These are phyloP conservation scores for Elongisporangium undulatum DNA, from an alignment of 352 stramenopile species.

Conservation along the genomic window DNA sequence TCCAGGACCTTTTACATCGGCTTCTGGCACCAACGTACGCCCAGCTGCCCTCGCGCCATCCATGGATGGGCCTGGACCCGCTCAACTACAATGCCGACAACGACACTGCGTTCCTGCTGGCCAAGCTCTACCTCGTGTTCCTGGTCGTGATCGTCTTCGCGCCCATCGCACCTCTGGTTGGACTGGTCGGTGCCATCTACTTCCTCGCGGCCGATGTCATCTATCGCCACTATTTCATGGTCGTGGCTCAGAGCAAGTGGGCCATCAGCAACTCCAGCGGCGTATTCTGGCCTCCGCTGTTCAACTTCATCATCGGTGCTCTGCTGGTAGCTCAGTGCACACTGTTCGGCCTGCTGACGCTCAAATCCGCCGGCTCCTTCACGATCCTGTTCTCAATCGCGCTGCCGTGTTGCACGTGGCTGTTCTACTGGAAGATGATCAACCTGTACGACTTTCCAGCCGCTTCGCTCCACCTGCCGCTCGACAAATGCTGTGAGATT, in stretches of 20 bases:
- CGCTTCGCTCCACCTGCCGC: constrained; percentile 51
- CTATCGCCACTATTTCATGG: constrained; percentile 66
- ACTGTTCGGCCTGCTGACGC: constrained; percentile 71
- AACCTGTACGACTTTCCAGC: constrained; percentile 49
- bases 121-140: constrained; percentile 63
- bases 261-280: constrained; percentile 48
- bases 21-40: constrained; percentile 59
- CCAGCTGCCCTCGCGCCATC: constrained; percentile 36
- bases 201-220: constrained; percentile 65
- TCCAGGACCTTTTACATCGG: constrained; percentile 41
- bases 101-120: constrained; percentile 50
- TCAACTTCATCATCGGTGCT: constrained; percentile 69
- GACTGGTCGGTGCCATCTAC: constrained; percentile 71
- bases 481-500: constrained; percentile 54
- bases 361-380: constrained; percentile 51
- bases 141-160: constrained; percentile 77
- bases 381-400: constrained; percentile 25
- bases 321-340: constrained; percentile 73
- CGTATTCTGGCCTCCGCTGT: constrained; percentile 72
- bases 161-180: constrained; percentile 70
- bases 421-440: constrained; percentile 63
- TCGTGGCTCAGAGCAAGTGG: constrained; percentile 41
- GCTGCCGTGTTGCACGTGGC: constrained; percentile 27
- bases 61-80: constrained; percentile 51
- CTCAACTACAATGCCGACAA: constrained; percentile 50